Evolutionary conservation across 2,329 filamentous ascomycete genomes (phyloP).

Genomic region (Fusarium vanettenii): DNA sequence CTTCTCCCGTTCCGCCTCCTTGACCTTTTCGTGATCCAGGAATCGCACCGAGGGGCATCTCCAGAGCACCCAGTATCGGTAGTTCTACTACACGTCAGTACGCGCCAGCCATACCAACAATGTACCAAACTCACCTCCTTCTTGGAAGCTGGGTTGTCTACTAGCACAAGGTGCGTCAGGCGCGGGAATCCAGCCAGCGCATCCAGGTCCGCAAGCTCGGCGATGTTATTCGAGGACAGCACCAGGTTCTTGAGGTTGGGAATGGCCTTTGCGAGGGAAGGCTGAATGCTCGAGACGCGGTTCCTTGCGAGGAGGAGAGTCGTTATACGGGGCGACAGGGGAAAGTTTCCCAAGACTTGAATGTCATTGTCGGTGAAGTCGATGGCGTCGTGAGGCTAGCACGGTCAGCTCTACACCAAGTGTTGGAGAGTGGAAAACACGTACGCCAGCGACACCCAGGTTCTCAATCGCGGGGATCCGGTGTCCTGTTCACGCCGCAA

Average conservation of each 20-base stretch:
- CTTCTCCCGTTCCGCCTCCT: slow-evolving; percentile 81
- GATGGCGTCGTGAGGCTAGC: slow-evolving; percentile 92
- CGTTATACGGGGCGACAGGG: slow-evolving; percentile 86
- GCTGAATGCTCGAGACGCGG: slow-evolving; percentile 84
- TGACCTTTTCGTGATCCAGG: slow-evolving; percentile 92
- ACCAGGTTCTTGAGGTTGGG: slow-evolving; percentile 87
- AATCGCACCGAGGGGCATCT: slow-evolving; percentile 86
- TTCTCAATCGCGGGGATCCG: slow-evolving; percentile 99
- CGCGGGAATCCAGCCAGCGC: slow-evolving; percentile 75
- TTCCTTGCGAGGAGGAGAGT: slow-evolving; percentile 92
- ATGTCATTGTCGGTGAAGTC: slow-evolving; percentile 99
- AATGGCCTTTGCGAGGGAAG: slow-evolving; percentile 77
- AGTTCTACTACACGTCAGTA: slow-evolving; percentile 69
- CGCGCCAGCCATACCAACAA: neutral
- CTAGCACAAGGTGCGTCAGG: slow-evolving; percentile 82
- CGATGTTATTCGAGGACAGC: slow-evolving; percentile 83
- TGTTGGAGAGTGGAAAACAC: slow-evolving; percentile 49
- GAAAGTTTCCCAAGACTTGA: slow-evolving; percentile 88
- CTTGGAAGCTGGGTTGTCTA: slow-evolving; percentile 90
- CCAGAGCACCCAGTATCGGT: slow-evolving; percentile 93
- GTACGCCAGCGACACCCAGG: slow-evolving; percentile 90
- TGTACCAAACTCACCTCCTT: slow-evolving; percentile 80
- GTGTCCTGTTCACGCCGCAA: slow-evolving; percentile 79
- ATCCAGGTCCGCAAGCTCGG: slow-evolving; percentile 89
- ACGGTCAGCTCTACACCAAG: neutral